A percentile compares a stretch with the other conserved stretches of the same genome.
These are phyloP conservation scores for Pythium coloratum DNA, from an alignment of 352 stramenopile genomes.

Conservation along the genomic window DNA sequence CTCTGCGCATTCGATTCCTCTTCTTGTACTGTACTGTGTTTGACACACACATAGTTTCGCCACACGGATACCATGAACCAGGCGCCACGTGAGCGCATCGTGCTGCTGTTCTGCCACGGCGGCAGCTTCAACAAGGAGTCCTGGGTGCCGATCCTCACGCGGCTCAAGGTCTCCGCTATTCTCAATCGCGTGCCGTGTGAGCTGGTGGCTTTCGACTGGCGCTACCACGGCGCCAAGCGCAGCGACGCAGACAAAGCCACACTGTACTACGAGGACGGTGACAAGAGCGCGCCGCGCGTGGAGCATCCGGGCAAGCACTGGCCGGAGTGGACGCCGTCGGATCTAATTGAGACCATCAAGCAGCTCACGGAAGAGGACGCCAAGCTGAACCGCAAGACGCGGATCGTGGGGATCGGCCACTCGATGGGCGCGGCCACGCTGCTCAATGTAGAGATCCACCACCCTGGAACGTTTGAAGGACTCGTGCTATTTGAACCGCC, in stretches of 20 bases:
- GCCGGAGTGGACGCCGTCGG: conserved; percentile 14
- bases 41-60: not conserved
- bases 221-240: conserved; percentile 38
- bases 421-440: conserved; percentile 27
- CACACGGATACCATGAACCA: not conserved
- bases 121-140: conserved; percentile 41
- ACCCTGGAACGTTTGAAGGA: conserved; percentile 18
- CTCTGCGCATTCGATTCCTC: no score
- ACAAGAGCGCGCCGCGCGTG: conserved; percentile 25
- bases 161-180: conserved; percentile 27
- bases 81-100: conserved; percentile 10
- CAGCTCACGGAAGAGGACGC: conserved; percentile 10
- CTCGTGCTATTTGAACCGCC: conserved; percentile 20
- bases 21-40: no score
- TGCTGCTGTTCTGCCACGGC: conserved; percentile 47
- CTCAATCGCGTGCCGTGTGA: conserved; percentile 26
- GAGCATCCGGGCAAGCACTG: conserved; percentile 25
- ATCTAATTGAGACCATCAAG: conserved; percentile 5
- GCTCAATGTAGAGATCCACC: conserved; percentile 11
- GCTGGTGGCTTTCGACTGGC: conserved; percentile 37
- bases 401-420: conserved; percentile 22
- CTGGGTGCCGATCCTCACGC: conserved; percentile 41
- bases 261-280: conserved; percentile 24
- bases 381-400: conserved; percentile 2
- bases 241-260: conserved; percentile 23